Base-by-base conservation (phyloP, 2,329 filamentous ascomycete genomes). In the Phaeosphaeria sp. region DNA sequence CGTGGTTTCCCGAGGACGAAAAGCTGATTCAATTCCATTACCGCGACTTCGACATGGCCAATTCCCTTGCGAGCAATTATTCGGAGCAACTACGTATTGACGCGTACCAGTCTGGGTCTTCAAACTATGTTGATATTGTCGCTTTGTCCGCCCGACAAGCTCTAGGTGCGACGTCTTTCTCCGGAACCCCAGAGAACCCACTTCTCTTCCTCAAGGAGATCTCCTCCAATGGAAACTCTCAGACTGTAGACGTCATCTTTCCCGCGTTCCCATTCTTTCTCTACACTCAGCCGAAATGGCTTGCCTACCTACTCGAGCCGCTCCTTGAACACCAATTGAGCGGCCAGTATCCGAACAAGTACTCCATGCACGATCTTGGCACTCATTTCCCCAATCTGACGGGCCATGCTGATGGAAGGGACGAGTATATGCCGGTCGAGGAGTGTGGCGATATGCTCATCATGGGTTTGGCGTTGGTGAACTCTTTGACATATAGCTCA, bases 191-290 rank as follows among this genome's bases (percentile, higher is more conserved):
- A 3, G 85, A 92, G 3, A 83, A 87, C 60, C 90, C 90, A 0
- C 83, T 94, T 43, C 76, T 95, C 21, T 95, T 95, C 77, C 79
- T 94, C 59, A 95, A 95, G 72, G 92, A 95, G 74, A 94, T 95
- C 55, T 92, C 90, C 1, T 93, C 90, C 2, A 90, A 94, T 67
- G 91, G 91, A 3, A 94, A 96, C 69, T 89, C 89, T 75, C 91
- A 95, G 72, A 95, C 91, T 0, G 90, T 95, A 11, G 91, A 94
- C 78, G 90, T 96, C 55, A 94, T 96, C 67, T 95, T 93, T 80
- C 92, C 91, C 0, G 85, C 91, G 0, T 93, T 92, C 77, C 91
- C 92, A 0, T 95, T 94, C 82, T 94, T 94, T 80, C 75, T 94
- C 20, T 95, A 94, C 72, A 93, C 91, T 18, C 93, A 93, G 66